Conservation (phyloP, 225 moss, liverwort and hornwort species). For the Neckera pumila region DNA sequence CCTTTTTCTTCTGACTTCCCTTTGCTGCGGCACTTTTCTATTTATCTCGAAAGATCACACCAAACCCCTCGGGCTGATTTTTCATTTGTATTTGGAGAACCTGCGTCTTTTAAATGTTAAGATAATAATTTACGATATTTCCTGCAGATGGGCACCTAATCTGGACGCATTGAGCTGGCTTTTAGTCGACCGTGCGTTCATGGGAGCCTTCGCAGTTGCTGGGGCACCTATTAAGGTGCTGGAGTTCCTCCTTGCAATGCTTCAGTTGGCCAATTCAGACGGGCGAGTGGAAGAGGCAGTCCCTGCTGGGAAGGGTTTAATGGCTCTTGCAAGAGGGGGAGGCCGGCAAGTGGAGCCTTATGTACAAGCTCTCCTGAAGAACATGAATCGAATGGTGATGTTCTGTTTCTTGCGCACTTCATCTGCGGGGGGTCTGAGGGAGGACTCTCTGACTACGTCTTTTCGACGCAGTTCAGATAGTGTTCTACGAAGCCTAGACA, state of each 20-base stretch:
- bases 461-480: constrained; percentile 52
- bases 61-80: background rate
- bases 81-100: background rate
- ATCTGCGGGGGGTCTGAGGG: constrained; percentile 12
- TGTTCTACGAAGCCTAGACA: constrained; percentile 23
- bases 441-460: constrained; percentile 24
- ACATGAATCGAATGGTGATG: constrained; percentile 95
- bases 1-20: background rate
- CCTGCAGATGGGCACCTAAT: constrained; percentile 67
- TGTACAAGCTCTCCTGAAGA: constrained; percentile 85
- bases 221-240: constrained; percentile 76
- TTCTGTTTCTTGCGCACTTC: constrained; percentile 57
- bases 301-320: constrained; percentile 69
- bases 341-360: constrained; percentile 90
- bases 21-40: background rate
- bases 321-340: constrained; percentile 83
- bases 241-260: constrained; percentile 92
- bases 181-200: constrained; percentile 89
- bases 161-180: constrained; percentile 81
- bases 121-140: background rate
- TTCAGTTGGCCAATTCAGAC: constrained; percentile 92
- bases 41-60: background rate
- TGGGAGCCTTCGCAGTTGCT: constrained; percentile 66
- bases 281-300: constrained; percentile 79
- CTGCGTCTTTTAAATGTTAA: background rate